Evolutionary conservation across 441 rosid genomes (phyloP).

Genomic region (Populus trichocarpa): DNA sequence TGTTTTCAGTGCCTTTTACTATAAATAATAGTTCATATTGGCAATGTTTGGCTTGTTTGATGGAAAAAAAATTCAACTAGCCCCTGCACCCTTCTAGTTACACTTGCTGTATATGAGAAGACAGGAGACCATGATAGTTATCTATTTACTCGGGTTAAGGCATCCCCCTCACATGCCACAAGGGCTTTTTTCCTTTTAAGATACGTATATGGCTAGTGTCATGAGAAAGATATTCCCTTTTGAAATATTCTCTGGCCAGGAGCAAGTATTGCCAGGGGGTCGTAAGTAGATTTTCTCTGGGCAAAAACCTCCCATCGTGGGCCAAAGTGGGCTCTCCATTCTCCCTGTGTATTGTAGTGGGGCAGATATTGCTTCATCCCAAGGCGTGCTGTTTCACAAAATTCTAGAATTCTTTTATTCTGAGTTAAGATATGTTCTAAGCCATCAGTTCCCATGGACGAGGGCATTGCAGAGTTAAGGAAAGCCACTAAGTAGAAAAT

Average conservation of each 20-base stretch:
- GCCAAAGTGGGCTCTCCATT: slow-evolving; percentile 88
- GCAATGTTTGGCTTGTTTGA: slow-evolving; percentile 16
- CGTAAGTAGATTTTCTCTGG: slow-evolving; percentile 71
- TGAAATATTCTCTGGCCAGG: slow-evolving; percentile 91
- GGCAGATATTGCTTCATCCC: slow-evolving; percentile 92
- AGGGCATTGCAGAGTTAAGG: slow-evolving; percentile 81
- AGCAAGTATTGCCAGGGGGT: slow-evolving; percentile 85
- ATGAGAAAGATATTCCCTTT: slow-evolving; percentile 48
- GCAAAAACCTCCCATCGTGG: slow-evolving; percentile 64
- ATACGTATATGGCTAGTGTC: slow-evolving; percentile 19
- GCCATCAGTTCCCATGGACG: slow-evolving; percentile 66
- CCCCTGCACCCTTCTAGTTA: slow-evolving; percentile 23
- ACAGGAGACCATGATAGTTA: slow-evolving; percentile 15
- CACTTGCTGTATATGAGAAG: slow-evolving; percentile 27
- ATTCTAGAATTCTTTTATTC: slow-evolving; percentile 65
- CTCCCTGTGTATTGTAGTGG: slow-evolving; percentile 70
- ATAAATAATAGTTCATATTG: slow-evolving; percentile 16
- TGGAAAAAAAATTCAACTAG: slow-evolving; percentile 18
- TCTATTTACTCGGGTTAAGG: slow-evolving; percentile 27
- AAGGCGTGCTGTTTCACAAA: slow-evolving; percentile 48
- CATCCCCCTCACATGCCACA: slow-evolving; percentile 18
- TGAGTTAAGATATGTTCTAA: slow-evolving; percentile 62
- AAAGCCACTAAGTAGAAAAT: slow-evolving; percentile 90
- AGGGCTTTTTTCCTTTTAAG: slow-evolving; percentile 4
- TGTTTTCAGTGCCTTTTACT: slow-evolving; percentile 3